Percentiles rank a stretch among this genome's conserved stretches.
Conservation (phyloP, 148 eudicot genomes). For the Suaeda aralocaspica region DNA sequence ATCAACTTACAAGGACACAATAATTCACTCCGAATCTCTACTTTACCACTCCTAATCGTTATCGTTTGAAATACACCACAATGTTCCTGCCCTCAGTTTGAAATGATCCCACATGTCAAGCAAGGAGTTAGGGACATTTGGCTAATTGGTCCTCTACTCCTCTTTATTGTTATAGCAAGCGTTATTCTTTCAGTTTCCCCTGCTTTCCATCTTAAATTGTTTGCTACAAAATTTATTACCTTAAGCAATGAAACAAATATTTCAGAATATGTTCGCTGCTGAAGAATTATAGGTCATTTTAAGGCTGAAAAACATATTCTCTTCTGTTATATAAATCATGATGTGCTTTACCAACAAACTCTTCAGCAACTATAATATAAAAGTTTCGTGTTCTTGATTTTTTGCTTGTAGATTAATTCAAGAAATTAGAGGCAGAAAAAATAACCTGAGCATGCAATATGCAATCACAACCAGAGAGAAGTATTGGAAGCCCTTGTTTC, state of each 20-base stretch:
- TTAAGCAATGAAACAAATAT: neutral
- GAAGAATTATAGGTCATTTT: neutral
- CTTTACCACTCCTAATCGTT: no score
- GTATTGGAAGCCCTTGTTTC: conserved; percentile 69
- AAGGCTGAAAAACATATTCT: neutral
- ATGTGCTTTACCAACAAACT: neutral
- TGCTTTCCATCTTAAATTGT: neutral
- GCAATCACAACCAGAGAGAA: conserved; percentile 80
- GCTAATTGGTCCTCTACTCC: neutral
- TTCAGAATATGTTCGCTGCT: neutral
- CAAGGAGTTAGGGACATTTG: no score
- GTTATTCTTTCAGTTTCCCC: neutral
- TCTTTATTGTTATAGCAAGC: neutral
- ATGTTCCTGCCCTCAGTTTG: neutral
- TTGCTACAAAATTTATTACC: neutral
- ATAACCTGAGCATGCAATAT: conserved; percentile 93
- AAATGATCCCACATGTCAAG: neutral
- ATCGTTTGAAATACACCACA: no score
- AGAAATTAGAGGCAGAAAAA: conserved; percentile 3
- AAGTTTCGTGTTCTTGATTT: no score
- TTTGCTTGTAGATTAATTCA: neutral
- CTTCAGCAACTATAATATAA: neutral
- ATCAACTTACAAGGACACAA: no score
- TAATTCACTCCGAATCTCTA: no score
- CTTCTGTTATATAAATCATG: neutral